Evolutionary conservation across 345 rosid genomes (phyloP).

Genomic region (Euphorbia peplus): DNA sequence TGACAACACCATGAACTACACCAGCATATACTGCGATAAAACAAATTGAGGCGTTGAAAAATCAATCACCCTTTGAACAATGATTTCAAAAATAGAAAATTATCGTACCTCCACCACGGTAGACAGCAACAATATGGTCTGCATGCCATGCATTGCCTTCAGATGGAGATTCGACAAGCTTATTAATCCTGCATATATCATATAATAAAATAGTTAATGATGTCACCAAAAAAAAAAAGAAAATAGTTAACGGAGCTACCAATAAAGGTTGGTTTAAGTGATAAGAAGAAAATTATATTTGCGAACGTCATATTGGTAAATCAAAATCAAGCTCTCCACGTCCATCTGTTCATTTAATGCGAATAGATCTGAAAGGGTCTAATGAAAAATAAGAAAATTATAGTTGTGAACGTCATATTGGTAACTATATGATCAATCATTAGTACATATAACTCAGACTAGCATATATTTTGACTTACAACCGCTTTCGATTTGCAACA

Average conservation of each 20-base stretch:
- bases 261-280: too few species aligned
- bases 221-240: background rate
- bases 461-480: conserved; percentile 46
- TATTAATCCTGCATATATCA: conserved; percentile 53
- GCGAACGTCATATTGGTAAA: background rate
- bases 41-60: background rate
- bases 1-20: too few species aligned
- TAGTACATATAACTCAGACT: background rate
- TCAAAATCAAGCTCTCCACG: background rate
- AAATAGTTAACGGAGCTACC: conserved; percentile 4
- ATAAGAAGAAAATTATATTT: background rate
- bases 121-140: conserved; percentile 88
- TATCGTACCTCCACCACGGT: conserved; percentile 78
- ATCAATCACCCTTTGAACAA: background rate
- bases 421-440: background rate
- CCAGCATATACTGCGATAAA: too few species aligned
- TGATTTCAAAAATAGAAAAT: conserved; percentile 5
- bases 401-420: background rate
- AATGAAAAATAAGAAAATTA: background rate
- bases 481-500: conserved; percentile 52
- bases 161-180: conserved; percentile 68
- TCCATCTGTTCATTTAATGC: background rate
- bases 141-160: conserved; percentile 97
- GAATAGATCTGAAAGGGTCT: background rate
- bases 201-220: conserved; percentile 11